Evolutionary conservation across 208 protist genomes (phyloP).

Genomic region (Trypanosoma cruzi): DNA sequence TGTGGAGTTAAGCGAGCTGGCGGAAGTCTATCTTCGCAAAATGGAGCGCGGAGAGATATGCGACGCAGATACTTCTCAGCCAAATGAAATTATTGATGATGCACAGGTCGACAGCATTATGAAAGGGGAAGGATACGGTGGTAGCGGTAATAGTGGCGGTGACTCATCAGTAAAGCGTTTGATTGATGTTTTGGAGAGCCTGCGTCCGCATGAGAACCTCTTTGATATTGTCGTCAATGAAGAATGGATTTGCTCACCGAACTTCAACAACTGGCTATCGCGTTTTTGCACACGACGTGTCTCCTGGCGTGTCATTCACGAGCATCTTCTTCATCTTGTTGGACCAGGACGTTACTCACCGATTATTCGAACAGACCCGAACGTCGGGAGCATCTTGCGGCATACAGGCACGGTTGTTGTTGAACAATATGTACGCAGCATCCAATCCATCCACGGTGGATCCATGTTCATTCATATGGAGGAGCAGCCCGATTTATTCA

Average conservation of each 20-base stretch:
- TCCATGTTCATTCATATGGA: conserved; percentile 57
- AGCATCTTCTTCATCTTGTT: conserved; percentile 74
- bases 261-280: conserved; percentile 76
- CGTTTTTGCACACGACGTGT: conserved; percentile 80
- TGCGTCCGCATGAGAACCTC: conserved; percentile 70
- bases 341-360: conserved; percentile 34
- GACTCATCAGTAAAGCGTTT: conserved; percentile 3
- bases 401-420: conserved; percentile 58
- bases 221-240: conserved; percentile 87
- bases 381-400: conserved; percentile 52
- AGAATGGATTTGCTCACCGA: conserved; percentile 52
- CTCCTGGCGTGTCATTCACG: conserved; percentile 85
- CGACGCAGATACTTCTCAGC: background rate
- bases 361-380: conserved; percentile 48
- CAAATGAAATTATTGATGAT: conserved; percentile 27
- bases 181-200: conserved; percentile 47
- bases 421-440: conserved; percentile 54
- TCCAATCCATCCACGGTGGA: conserved; percentile 31
- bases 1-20: conserved; percentile 45
- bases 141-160: background rate
- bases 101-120: conserved; percentile 19
- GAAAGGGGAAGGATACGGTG: background rate
- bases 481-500: conserved; percentile 52
- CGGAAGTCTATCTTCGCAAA: conserved; percentile 37
- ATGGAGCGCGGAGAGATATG: conserved; percentile 21